Conservation (phyloP, 495 filamentous ascomycete species). For the Barbatosphaeria neglecta region DNA sequence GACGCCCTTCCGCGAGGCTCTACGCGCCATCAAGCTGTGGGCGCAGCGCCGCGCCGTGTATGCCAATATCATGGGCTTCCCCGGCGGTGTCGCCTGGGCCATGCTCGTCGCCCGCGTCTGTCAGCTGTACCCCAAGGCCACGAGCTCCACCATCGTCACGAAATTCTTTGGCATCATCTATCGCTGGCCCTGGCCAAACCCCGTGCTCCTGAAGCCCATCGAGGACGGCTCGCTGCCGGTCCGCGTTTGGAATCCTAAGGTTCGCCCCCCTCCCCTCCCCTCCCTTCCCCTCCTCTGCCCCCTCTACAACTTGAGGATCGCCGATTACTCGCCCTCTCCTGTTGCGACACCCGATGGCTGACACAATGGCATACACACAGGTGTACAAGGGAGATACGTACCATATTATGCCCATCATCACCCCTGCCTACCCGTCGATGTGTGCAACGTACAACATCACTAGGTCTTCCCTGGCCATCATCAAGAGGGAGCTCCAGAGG, state of each 20-base stretch:
- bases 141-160: conserved; percentile 67
- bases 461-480: conserved; percentile 69
- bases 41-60: conserved; percentile 88
- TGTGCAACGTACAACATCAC: conserved; percentile 92
- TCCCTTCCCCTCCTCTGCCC: neutral
- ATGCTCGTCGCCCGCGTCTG: conserved; percentile 94
- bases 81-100: conserved; percentile 94
- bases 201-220: conserved; percentile 78
- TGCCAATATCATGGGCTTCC: conserved; percentile 89
- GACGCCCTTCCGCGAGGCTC: conserved; percentile 74
- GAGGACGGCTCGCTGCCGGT: conserved; percentile 72
- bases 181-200: conserved; percentile 87
- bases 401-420: conserved; percentile 96
- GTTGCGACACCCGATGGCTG: no score
- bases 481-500: conserved; percentile 69
- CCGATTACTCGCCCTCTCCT: no score
- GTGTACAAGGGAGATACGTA: conserved; percentile 68
- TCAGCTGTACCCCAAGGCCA: conserved; percentile 91
- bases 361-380: no score
- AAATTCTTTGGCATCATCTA: conserved; percentile 92
- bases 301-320: no score
- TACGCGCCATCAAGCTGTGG: conserved; percentile 92
- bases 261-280: conserved; percentile 21
- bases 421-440: conserved; percentile 91
- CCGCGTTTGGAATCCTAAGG: conserved; percentile 90